Evolutionary conservation across 2,329 filamentous ascomycete genomes (phyloP), one percentile per base, ranked within the genome.

Genomic region (Botrytis fragariae): DNA sequence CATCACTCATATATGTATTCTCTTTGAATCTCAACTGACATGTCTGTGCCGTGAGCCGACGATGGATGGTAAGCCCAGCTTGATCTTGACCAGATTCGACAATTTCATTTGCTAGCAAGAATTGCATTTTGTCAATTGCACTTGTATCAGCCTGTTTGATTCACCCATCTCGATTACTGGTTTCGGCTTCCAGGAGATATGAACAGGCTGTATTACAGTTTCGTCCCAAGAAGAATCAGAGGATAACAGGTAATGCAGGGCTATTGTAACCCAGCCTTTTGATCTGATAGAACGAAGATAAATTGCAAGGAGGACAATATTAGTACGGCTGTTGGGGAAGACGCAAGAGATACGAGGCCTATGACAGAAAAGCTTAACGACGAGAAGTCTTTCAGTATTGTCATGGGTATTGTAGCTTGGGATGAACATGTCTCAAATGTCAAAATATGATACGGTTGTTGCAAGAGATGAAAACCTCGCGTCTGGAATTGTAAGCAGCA

Each of bases 1-100:
- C 22, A 60, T 29, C 57, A 45, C 39, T 59, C 54, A 72, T 72
- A 72, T 72, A 72, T 59, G 39, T 48, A 29, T 59, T 72, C 39
- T 14, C 6, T 32, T 9, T 29, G 20, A 14, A n/a, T 32, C 2
- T 3, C 32, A 68, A 37, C 32, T 20, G 7, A 1, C 35, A 39
- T 39, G 8, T 37, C 37, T 68, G 48, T 72, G 51, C 39, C 70
- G 70, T 57, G 70, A n/a, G 64, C 44, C 44, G 45, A 67, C 10
- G 39, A 72, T 59, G 37, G 20, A 54, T 48, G 42, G 59, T 44
- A 68, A 35, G 62, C 29, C 6, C 39, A 42, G 14, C 20, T 67
- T 29, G 39, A 32, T 32, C 35, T 63, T 18, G 25, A 67, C 25
- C 42, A 45, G 20, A 51, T 71, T 37, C 4, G 25, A 37, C 16